A percentile compares a stretch with the other conserved stretches of the same genome.
Conservation (phyloP, 108 stramenopile genomes). For the Fragilaria crotonensis region DNA sequence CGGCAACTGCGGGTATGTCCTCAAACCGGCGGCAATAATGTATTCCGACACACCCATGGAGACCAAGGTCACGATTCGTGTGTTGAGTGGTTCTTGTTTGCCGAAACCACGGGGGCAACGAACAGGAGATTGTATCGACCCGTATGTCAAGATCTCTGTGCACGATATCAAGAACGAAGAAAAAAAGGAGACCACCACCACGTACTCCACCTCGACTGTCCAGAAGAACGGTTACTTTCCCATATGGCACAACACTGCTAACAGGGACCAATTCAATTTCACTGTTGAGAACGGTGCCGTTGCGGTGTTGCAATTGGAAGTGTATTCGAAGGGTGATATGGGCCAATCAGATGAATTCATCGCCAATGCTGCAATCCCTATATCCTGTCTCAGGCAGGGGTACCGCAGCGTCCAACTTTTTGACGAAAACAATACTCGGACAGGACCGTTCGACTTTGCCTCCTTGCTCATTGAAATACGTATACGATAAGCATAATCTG, state of each 20-base stretch:
- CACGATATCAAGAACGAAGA: constrained; percentile 60
- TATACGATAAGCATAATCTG: constrained; percentile 12
- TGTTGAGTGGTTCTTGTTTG: constrained; percentile 65
- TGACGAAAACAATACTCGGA: constrained; percentile 66
- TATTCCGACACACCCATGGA: constrained; percentile 11
- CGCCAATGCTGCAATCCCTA: constrained; percentile 73
- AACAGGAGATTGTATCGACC: constrained; percentile 76
- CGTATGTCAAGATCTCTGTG: constrained; percentile 64
- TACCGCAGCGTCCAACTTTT: constrained; percentile 78
- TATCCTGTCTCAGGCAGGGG: constrained; percentile 74
- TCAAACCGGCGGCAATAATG: constrained; percentile 62
- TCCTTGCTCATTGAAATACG: constrained; percentile 63
- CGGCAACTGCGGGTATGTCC: constrained; percentile 92
- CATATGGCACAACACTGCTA: constrained; percentile 31
- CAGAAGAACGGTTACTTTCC: constrained; percentile 74
- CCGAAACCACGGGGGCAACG: constrained; percentile 72
- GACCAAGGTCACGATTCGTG: constrained; percentile 41
- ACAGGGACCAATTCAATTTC: constrained; percentile 48
- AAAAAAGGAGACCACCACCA: constrained; percentile 33
- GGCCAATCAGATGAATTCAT: constrained; percentile 49
- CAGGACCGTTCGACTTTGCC: constrained; percentile 80
- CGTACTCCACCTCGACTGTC: constrained; percentile 32
- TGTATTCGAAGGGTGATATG: constrained; percentile 48
- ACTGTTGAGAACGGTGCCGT: constrained; percentile 45
- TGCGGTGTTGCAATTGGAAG: constrained; percentile 66